These are phyloP conservation scores for Acrodontium crateriforme DNA, from an alignment of 2,329 filamentous ascomycete genomes.

Conservation along the genomic window DNA sequence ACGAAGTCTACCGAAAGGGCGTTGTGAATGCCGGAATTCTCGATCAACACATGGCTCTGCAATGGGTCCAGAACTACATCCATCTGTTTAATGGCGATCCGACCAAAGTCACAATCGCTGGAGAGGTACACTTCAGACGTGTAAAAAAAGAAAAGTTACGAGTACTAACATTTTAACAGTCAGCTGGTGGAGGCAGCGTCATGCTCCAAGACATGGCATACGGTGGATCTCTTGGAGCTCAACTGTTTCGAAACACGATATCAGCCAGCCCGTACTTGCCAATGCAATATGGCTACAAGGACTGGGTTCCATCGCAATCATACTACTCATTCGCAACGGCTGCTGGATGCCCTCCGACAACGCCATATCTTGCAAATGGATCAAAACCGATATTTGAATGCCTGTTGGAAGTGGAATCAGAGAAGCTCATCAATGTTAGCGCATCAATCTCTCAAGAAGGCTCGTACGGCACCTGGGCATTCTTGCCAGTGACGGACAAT, in stretches of 20 bases:
- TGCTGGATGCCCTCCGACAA: constrained; percentile 25
- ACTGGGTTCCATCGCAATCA: constrained; percentile 29
- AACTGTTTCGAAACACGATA: constrained; percentile 19
- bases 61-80: constrained; percentile 40
- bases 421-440: constrained; percentile 25
- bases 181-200: constrained; percentile 26
- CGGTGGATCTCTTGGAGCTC: constrained; percentile 13
- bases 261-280: constrained; percentile 40
- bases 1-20: constrained; percentile 24
- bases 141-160: too few relatives aligned
- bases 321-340: constrained; percentile 33
- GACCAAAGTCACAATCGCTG: constrained; percentile 30
- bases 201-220: constrained; percentile 24
- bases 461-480: constrained; percentile 29
- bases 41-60: constrained; percentile 37
- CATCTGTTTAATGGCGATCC: constrained; percentile 33
- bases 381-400: neutral
- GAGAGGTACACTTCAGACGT: too few relatives aligned
- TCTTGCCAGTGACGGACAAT: constrained; percentile 32
- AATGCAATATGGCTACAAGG: constrained; percentile 38
- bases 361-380: neutral
- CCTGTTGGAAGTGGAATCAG: constrained; percentile 10
- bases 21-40: constrained; percentile 27
- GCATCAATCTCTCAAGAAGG: constrained; percentile 20
- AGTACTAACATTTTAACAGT: too few relatives aligned